These are phyloP conservation scores for Jaltomata sinuosa DNA, from an alignment of 257 asterid genomes.

Conservation along the genomic window DNA sequence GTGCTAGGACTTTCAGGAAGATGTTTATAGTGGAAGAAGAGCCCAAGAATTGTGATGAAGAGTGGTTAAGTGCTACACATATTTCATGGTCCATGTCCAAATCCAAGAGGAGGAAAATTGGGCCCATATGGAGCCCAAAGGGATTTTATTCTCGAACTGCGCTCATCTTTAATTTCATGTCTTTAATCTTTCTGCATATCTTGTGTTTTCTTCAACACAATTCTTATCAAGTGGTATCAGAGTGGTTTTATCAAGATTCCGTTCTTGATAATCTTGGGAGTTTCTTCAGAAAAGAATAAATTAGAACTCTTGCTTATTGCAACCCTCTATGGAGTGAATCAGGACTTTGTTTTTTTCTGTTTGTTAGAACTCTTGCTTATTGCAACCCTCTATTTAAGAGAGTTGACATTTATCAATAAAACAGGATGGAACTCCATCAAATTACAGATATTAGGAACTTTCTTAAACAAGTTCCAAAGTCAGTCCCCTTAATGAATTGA, in stretches of 20 bases:
- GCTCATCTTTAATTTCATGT: background rate
- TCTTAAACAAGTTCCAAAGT: background rate
- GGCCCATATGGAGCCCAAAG: background rate
- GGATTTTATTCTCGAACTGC: background rate
- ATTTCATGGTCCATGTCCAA: background rate
- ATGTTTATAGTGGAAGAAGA: background rate
- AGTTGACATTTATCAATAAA: background rate
- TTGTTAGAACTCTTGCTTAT: background rate
- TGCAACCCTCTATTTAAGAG: background rate
- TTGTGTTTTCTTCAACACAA: background rate
- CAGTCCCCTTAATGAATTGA: background rate
- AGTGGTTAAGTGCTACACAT: background rate
- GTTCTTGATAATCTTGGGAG: background rate
- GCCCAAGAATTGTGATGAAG: background rate
- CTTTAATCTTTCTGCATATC: background rate
- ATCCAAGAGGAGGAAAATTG: background rate
- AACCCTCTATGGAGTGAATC: background rate
- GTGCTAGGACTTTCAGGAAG: background rate
- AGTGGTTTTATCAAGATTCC: background rate
- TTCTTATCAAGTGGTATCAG: background rate
- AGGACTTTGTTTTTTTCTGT: background rate
- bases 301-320: background rate
- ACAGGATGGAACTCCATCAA: background rate
- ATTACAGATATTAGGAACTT: background rate
- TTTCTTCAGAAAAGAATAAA: background rate